Evolutionary conservation across 495 filamentous ascomycete species (phyloP).

Genomic region (Penicillium manginii): DNA sequence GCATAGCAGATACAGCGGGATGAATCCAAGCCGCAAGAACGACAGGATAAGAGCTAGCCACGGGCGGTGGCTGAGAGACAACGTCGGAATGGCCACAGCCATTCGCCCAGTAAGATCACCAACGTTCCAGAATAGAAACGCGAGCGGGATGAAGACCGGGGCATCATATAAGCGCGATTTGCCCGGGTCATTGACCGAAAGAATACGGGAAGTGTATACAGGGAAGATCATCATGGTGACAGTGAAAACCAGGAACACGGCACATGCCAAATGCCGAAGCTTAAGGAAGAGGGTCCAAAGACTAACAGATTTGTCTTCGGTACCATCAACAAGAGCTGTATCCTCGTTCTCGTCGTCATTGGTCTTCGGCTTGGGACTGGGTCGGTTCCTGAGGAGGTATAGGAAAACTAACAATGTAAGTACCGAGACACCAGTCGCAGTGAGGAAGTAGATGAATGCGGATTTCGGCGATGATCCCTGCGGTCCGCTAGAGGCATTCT

Average conservation of each 20-base stretch:
- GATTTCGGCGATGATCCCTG: slow-evolving; percentile 59
- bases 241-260: slow-evolving; percentile 77
- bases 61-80: slow-evolving; percentile 66
- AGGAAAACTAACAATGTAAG: slow-evolving; percentile 63
- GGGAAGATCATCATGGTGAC: slow-evolving; percentile 89
- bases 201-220: slow-evolving; percentile 82
- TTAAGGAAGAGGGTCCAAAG: slow-evolving; percentile 71
- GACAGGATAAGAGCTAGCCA: slow-evolving; percentile 63
- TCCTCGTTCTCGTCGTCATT: slow-evolving; percentile 23
- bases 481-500: slow-evolving; percentile 16
- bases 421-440: slow-evolving; percentile 69
- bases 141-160: slow-evolving; percentile 82
- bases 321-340: slow-evolving; percentile 8
- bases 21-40: slow-evolving; percentile 65
- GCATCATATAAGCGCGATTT: slow-evolving; percentile 67
- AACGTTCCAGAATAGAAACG: slow-evolving; percentile 91
- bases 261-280: slow-evolving; percentile 67
- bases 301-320: slow-evolving; percentile 56
- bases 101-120: slow-evolving; percentile 83
- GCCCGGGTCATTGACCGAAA: slow-evolving; percentile 61
- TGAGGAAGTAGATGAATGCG: slow-evolving; percentile 90
- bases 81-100: slow-evolving; percentile 62
- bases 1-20: slow-evolving; percentile 88
- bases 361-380: slow-evolving; percentile 33
- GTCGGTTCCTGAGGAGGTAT: slow-evolving; percentile 50